phyloP scores from a whole-genome alignment of 495 filamentous ascomycete genomes.

The Penicillium alfredii region DNA sequence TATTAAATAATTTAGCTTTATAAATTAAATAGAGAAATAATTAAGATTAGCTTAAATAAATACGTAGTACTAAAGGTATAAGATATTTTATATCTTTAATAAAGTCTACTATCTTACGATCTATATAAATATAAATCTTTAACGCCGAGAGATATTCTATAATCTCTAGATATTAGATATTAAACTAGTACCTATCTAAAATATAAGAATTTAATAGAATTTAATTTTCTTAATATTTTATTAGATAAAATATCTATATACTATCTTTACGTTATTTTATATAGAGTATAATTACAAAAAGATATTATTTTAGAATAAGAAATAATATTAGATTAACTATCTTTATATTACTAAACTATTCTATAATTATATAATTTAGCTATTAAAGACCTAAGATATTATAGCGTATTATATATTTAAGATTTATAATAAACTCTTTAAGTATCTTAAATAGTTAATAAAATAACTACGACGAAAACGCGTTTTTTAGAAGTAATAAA shows the following conservation, averaged over 20 bases:
- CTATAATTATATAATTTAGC: conserved; percentile 2
- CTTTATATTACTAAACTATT: conserved; percentile 1
- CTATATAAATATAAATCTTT: no score
- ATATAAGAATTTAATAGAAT: conserved; percentile 1
- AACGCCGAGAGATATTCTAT: no score
- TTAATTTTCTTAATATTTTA: conserved; percentile 1
- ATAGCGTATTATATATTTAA: conserved; percentile 1
- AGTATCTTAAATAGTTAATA: no score
- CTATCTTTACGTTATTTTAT: conserved; percentile 1
- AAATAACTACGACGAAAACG: no score
- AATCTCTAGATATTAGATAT: neutral
- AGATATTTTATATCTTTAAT: conserved; percentile 1
- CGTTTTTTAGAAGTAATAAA: no score
- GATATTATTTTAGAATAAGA: conserved; percentile 3
- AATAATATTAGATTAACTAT: no score
- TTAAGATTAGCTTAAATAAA: no score
- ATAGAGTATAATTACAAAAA: conserved; percentile 2
- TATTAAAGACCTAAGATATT: neutral
- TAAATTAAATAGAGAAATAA: no score
- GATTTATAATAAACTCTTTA: conserved; percentile 1
- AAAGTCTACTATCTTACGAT: conserved; percentile 3
- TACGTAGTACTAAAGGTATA: neutral
- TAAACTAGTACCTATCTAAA: neutral
- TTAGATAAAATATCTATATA: neutral
- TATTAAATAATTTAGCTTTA: no score